Evolutionary conservation across 2,329 filamentous ascomycete species (phyloP).

Genomic region (Hansfordia pulvinata): DNA sequence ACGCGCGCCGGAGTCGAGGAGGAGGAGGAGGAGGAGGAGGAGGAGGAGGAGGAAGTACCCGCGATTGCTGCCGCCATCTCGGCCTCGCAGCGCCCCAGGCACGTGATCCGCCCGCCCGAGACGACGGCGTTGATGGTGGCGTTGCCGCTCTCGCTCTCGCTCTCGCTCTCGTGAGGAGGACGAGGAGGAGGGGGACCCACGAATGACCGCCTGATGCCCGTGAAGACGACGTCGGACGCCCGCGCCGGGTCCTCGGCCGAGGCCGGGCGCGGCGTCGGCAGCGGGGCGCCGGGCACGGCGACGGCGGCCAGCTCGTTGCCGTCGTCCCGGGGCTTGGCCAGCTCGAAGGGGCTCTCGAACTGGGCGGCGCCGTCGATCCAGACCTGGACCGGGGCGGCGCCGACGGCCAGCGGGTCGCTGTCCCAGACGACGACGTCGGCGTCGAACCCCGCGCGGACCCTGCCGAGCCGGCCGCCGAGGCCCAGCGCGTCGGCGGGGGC

Average conservation of each 20-base stretch:
- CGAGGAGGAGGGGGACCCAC: too few species aligned
- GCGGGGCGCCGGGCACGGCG: too few species aligned
- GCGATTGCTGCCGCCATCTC: conserved; percentile 27
- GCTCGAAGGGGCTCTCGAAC: conserved; percentile 37
- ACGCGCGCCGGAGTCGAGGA: conserved; percentile 16
- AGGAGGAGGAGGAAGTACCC: too few species aligned
- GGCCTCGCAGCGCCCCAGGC: conserved; percentile 36
- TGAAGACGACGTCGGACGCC: conserved; percentile 34
- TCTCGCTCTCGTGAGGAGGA: conserved; percentile 27
- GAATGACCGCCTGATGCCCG: conserved; percentile 37
- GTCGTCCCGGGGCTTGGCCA: conserved; percentile 30
- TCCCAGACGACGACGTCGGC: conserved; percentile 51
- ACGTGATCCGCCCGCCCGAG: conserved; percentile 36
- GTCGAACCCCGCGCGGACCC: conserved; percentile 47
- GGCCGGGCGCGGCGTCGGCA: too few species aligned
- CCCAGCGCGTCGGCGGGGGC: conserved; percentile 45
- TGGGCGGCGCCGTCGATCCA: conserved; percentile 51
- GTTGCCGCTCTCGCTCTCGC: conserved; percentile 7
- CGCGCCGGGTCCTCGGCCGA: conserved; percentile 25
- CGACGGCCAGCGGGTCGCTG: conserved; percentile 45
- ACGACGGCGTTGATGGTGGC: conserved; percentile 34
- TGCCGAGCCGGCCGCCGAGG: conserved; percentile 42
- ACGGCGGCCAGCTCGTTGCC: conserved; percentile 25
- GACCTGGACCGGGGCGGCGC: conserved; percentile 44
- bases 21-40: too few species aligned